Evolutionary conservation across 768 basidiomycete species (phyloP), one percentile per base, ranked within the genome.

Genomic region (Rhodotorula kratochvilovae): DNA sequence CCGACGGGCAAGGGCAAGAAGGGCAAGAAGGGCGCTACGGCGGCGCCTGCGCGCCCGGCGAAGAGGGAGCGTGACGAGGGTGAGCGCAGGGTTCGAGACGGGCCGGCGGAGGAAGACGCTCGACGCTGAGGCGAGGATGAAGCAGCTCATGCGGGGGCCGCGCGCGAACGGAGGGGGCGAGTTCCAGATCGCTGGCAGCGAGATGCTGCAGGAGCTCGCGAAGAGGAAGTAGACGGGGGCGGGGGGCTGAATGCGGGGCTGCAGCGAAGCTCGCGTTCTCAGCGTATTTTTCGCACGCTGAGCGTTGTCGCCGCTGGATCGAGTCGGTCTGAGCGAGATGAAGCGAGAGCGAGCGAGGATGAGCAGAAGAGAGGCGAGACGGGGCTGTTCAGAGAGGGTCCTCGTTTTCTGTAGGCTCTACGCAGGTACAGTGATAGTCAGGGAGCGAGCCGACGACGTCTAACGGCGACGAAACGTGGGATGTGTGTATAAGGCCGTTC

Each of bases 121-220:
- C 45, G 61, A 65, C 29, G 60, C 68, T 15, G 71, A 75, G 54
- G 45, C 60, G 50, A 54, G 66, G 60, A 70, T 64, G 65, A 72
- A 72, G 65, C 65, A 69, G 62, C 36, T 75, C 29, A 72, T 75
- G 74, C 51, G 55, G 36, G 74, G 74, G 6, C 68, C 65, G 15
- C 59, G 48, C 35, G 74, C 65, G 6, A 66, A 67, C 39, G 63
- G 62, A 0, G 74, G 58, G 1, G 45, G 59, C 19, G 74, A 75
- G 62, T 75, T 72, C 60, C 74, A 75, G 58, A 63, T 75, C 27
- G 74, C 74, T 7, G 70, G 70, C 4, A 42, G 29, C 16, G 65
- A 66, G 16, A 66, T 50, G 65, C n/a, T 72, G 2, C n/a, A 60
- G 45, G 55, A 57, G 0, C 46, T 66, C 27, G 43, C 15, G 27